Conservation (phyloP, 164 flowering plant genomes). For the Annona cherimola region DNA sequence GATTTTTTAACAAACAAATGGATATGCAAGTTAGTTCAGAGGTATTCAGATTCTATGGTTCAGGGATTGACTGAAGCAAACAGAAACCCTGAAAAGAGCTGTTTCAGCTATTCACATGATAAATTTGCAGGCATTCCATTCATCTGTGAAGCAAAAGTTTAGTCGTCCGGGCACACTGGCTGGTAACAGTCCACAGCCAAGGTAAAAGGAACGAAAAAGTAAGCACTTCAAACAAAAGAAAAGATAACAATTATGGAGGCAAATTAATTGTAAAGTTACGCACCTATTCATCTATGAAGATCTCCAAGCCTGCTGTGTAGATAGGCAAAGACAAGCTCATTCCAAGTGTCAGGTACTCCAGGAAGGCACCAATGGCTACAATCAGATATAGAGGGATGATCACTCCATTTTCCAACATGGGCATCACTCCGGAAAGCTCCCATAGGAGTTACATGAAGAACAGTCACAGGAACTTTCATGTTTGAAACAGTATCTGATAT, state of each 20-base stretch:
- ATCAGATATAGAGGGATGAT: conserved; percentile 56
- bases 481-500: conserved; percentile 40
- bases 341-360: conserved; percentile 91
- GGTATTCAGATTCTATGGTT: no score
- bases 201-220: neutral
- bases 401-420: conserved; percentile 78
- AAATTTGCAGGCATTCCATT: neutral
- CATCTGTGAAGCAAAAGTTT: neutral
- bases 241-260: neutral
- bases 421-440: conserved; percentile 72
- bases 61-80: no score
- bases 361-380: conserved; percentile 98
- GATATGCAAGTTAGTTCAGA: no score
- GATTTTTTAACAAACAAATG: no score
- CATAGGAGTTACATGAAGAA: conserved; percentile 64
- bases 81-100: neutral
- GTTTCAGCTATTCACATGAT: neutral
- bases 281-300: conserved; percentile 7
- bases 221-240: neutral
- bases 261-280: neutral
- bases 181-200: neutral
- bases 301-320: conserved; percentile 17
- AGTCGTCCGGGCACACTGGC: no score
- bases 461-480: conserved; percentile 49
- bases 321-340: conserved; percentile 56